Evolutionary conservation across 176 grass and related monocot species (phyloP), one percentile per base, ranked within the genome.

Genomic region (Tuctoria greenei): DNA sequence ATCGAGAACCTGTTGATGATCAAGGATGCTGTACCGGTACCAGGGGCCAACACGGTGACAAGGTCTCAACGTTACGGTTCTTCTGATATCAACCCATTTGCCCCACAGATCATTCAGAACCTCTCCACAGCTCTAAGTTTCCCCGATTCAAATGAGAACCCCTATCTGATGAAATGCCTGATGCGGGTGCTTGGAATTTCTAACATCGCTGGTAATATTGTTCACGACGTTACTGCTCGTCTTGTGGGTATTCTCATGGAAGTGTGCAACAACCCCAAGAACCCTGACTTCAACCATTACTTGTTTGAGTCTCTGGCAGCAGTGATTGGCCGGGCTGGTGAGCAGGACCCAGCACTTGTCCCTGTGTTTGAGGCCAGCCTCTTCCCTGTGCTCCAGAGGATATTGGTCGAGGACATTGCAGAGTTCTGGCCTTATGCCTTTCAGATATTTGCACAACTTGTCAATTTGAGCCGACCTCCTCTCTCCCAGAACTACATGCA

Each of bases 351-450:
- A 50, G 14, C 83, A 43, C 61, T 98, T 27, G 62, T 98, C 52
- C 83, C 63, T 47, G 42, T 76, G 25, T 98, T 98, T 83, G 95
- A 98, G 74, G 82, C 86, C 15, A 79, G 76, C 62, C 76, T 94
- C 60, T 98, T 98, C 76, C 95, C 88, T 23, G 91, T 88, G 13
- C 86, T 98, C 50, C 88, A 98, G 84, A 93, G 90, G 69, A 98
- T 98, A 61, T 85, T 98, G 77, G 95, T 87, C 38, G 79, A 98
- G 31, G 95, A 98, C 66, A 93, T 98, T 67, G 79, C 86, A 64
- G 95, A 98, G 86, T 98, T 98, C 81, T 98, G 95, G 95, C 83
- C 95, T 31, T 98, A 98, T 69, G 86, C 86, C 17, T 94, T 98
- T 76, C 91, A 98, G 79, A 93, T 98, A 91, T 94, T 98, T 17